phyloP scores from a whole-genome alignment of 768 basidiomycete genomes.

The Mycena alexandri region DNA sequence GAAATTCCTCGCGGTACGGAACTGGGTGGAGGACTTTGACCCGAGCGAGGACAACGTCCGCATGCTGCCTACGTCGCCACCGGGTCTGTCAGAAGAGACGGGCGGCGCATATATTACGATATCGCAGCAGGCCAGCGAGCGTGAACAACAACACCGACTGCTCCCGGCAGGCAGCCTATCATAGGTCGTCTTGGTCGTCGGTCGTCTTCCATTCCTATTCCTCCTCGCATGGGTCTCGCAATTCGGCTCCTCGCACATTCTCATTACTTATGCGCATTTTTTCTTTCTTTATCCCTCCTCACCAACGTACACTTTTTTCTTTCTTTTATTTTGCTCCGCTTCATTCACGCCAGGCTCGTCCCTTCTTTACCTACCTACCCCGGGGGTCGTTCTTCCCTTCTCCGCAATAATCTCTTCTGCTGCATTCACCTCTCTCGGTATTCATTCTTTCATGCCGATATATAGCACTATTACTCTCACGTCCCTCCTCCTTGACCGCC shows the following conservation, averaged over 20 bases:
- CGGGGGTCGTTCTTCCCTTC: constrained; percentile 32
- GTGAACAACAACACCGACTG: constrained; percentile 64
- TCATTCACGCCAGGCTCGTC: constrained; percentile 33
- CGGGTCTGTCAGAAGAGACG: constrained; percentile 80
- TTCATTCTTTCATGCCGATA: constrained; percentile 38
- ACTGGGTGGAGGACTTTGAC: constrained; percentile 84
- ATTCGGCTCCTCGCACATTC: constrained; percentile 41
- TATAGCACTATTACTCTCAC: constrained; percentile 43
- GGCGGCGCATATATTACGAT: constrained; percentile 91
- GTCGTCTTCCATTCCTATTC: constrained; percentile 26
- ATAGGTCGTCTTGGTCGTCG: constrained; percentile 44
- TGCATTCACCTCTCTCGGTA: constrained; percentile 40
- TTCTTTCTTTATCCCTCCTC: constrained; percentile 25
- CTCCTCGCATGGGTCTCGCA: constrained; percentile 42
- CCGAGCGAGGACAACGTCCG: constrained; percentile 72
- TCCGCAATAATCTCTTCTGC: constrained; percentile 35
- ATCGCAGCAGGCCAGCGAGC: constrained; percentile 84
- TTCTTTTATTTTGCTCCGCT: constrained; percentile 15
- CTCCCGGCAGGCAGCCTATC: constrained; percentile 35
- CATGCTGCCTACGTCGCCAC: constrained; percentile 72
- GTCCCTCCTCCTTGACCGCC: constrained; percentile 7
- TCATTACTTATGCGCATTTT: constrained; percentile 44
- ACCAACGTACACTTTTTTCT: constrained; percentile 27
- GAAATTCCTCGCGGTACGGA: constrained; percentile 82
- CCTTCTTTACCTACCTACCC: constrained; percentile 15